A percentile compares a stretch with the other conserved stretches of the same genome.
Evolutionary conservation across 306 rosid genomes (phyloP).

Genomic region (Citrullus amarus): DNA sequence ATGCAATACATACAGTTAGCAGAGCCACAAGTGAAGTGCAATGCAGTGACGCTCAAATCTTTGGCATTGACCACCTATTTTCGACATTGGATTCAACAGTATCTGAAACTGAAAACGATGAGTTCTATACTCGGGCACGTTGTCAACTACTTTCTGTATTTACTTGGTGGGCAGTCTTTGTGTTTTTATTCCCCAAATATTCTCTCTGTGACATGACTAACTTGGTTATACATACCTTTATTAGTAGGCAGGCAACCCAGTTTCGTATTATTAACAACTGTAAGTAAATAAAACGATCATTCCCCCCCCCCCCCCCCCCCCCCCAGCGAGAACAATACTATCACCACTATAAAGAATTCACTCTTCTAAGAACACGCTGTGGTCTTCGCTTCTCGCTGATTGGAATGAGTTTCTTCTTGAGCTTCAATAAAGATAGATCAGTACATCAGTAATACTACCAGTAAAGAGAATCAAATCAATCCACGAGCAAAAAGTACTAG

Average conservation of each 20-base stretch:
- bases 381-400: conserved; percentile 32
- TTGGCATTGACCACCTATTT: neutral
- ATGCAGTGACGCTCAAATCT: neutral
- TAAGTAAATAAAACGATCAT: neutral
- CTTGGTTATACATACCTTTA: neutral
- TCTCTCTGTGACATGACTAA: neutral
- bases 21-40: neutral
- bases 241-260: neutral
- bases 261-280: neutral
- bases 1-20: neutral
- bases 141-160: neutral
- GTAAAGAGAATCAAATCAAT: conserved; percentile 1
- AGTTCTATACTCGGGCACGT: neutral
- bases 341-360: conserved; percentile 31
- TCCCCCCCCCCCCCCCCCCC: neutral
- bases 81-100: neutral
- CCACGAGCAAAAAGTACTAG: neutral
- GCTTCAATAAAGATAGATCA: conserved; percentile 27
- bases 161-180: neutral
- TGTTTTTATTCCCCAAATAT: conserved; percentile 5
- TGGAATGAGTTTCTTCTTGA: conserved; percentile 38
- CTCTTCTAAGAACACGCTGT: conserved; percentile 31
- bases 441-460: neutral
- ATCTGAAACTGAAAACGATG: neutral
- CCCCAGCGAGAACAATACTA: neutral